Base-by-base conservation (phyloP, 148 eudicot species). In the Camellia granthamiana region DNA sequence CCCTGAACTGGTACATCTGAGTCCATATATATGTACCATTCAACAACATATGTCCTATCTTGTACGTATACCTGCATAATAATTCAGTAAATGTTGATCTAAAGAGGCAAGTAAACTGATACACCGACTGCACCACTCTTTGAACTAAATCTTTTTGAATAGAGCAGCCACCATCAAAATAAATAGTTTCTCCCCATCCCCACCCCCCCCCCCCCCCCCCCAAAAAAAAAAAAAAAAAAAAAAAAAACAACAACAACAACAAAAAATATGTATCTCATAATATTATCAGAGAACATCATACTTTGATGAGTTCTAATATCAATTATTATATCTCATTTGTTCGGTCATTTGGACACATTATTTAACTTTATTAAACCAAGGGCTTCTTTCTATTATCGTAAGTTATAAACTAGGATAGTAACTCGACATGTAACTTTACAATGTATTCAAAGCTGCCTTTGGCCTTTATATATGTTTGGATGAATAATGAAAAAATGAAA, bases 21-120 rank as follows among this genome's bases (percentile, higher is more conserved):
- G 92, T 89, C 98, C 98, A 92, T 66, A 93, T 76, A 76, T 85
- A 86, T 11, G 91, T 79, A 49, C 93, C 93, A 82, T 93, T 84
- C 60, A 79, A 30, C 67, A 93, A 85, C 54, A 55, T 69, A 81
- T 95, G 98, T 58, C 97, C 97, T 74, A 90, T 65, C 81, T 84
- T 92, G 89, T 95, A 95, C 16, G 84, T 77, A 61, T 93, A 95
- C 85, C 98, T 95, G 76, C 73, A 74, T 19, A 46, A 49, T 47
- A 4, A 42, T 62, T 62, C 44, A 77, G n/a, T 74, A 56, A 38
- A 42, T 55, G 49, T 18, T 76, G 38, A 6, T 42, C 51, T 60
- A n/a, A 58, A 55, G 5, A 1, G 5, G 16, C 16, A 89, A 44
- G 83, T 12, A 74, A 77, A 10, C 61, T 71, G 38, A 0, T n/a